Conservation (phyloP, 768 basidiomycete species). For the Phanerochaete sordida region DNA sequence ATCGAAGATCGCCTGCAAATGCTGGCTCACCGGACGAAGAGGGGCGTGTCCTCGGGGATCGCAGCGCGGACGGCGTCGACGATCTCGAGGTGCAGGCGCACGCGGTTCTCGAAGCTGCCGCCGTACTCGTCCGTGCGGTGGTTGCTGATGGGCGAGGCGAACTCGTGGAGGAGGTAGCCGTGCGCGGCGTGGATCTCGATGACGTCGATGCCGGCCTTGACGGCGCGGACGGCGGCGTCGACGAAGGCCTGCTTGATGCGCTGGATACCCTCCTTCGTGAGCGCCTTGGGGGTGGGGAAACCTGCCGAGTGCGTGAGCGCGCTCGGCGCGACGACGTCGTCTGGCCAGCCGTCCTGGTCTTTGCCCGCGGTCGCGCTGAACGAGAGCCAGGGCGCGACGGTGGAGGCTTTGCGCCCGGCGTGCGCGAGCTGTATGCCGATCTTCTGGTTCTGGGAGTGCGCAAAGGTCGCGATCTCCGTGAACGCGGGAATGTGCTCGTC, state of each 20-base stretch:
- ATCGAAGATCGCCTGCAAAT: too few species aligned
- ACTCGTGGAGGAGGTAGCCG: constrained; percentile 34
- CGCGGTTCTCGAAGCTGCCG: constrained; percentile 42
- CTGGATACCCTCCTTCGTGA: constrained; percentile 27
- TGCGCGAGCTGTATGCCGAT: constrained; percentile 76
- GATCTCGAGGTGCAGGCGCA: constrained; percentile 36
- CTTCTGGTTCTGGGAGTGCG: constrained; percentile 64
- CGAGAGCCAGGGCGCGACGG: constrained; percentile 58
- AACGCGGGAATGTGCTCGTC: constrained; percentile 49
- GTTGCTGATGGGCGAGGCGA: constrained; percentile 34
- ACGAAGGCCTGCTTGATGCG: constrained; percentile 26
- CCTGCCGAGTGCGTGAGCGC: constrained; percentile 10
- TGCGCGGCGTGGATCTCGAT: constrained; percentile 29
- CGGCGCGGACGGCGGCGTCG: constrained; percentile 34
- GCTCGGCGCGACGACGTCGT: constrained; percentile 19
- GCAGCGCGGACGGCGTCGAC: constrained; percentile 46
- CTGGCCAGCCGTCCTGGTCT: constrained; percentile 37
- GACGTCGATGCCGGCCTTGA: constrained; percentile 29
- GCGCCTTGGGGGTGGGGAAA: constrained; percentile 12
- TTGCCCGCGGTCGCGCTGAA: constrained; percentile 31
- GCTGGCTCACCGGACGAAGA: constrained; percentile 58
- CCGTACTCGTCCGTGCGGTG: constrained; percentile 44
- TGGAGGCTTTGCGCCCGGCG: constrained; percentile 71
- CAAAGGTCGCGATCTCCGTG: constrained; percentile 55
- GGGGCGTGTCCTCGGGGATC: constrained; percentile 58